phyloP scores from a whole-genome alignment of 2,329 filamentous ascomycete species.

The Cryphonectria carpinicola region DNA sequence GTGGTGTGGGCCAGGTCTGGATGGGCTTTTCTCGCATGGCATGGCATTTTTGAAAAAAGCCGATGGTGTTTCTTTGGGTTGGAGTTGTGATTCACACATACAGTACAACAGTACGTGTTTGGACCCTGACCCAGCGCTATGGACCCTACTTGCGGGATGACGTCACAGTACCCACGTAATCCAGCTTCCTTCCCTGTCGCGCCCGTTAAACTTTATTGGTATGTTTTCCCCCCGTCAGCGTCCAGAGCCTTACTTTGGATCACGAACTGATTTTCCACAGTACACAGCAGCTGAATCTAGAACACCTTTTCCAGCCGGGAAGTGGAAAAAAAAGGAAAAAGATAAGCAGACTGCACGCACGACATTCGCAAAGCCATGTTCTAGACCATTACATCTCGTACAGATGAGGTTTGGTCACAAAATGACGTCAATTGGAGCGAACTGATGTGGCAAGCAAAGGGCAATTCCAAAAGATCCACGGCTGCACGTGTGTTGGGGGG shows the following conservation, averaged over 20 bases:
- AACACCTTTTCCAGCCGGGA: neutral
- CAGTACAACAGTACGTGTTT: neutral
- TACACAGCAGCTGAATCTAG: no score
- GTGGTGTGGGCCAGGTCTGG: neutral
- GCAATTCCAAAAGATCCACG: neutral
- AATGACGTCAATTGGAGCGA: neutral
- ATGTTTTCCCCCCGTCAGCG: neutral
- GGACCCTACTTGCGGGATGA: neutral
- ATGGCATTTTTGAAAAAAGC: neutral
- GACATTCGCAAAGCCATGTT: neutral
- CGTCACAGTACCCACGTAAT: neutral
- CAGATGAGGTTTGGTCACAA: no score
- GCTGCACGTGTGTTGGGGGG: neutral
- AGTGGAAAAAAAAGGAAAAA: neutral
- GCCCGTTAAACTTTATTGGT: neutral
- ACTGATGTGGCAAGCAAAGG: neutral
- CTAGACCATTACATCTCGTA: neutral
- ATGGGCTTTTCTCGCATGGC: neutral
- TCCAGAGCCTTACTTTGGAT: neutral
- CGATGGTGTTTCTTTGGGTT: neutral
- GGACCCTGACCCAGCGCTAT: slow-evolving; percentile 4
- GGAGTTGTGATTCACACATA: neutral
- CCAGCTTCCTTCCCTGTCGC: neutral
- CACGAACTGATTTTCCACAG: no score
- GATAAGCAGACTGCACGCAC: neutral